These are phyloP conservation scores for Pseudogymnoascus sp. DNA, from an alignment of 2,329 filamentous ascomycete species.

Conservation along the genomic window DNA sequence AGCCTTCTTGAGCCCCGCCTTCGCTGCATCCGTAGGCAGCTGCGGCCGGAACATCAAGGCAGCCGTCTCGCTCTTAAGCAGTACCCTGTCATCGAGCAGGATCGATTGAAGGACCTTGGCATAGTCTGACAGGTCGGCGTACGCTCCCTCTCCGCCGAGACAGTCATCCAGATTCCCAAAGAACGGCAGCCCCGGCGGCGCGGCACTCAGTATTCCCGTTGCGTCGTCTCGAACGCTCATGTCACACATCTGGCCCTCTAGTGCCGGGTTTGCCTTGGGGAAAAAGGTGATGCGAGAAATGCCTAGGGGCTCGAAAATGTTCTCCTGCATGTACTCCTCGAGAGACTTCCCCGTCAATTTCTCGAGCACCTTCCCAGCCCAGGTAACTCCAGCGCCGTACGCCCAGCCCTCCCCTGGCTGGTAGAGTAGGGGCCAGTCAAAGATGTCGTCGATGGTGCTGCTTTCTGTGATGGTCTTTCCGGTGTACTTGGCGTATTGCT, in stretches of 20 bases:
- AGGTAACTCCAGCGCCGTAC: conserved; percentile 35
- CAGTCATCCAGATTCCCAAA: background rate
- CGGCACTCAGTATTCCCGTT: background rate
- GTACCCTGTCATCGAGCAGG: background rate
- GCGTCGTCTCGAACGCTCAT: background rate
- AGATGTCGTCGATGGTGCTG: conserved; percentile 12
- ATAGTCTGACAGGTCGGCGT: background rate
- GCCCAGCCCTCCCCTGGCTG: conserved; percentile 54
- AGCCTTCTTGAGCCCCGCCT: background rate
- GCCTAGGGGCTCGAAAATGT: conserved; percentile 15
- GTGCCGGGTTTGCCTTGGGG: conserved; percentile 28
- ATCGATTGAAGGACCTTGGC: background rate
- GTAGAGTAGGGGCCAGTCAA: conserved; percentile 42
- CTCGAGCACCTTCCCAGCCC: conserved; percentile 31
- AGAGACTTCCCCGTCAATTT: conserved; percentile 10
- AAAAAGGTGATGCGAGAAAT: conserved; percentile 22
- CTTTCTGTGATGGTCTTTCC: background rate
- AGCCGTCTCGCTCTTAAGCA: background rate
- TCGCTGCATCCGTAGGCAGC: background rate
- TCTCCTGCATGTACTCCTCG: conserved; percentile 12
- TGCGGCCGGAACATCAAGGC: background rate
- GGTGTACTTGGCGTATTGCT: background rate
- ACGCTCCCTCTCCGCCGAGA: background rate
- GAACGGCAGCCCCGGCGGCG: background rate
- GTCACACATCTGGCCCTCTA: background rate